A percentile compares a stretch with the other conserved stretches of the same genome.
phyloP scores from a whole-genome alignment of 1,284 basidiomycete species.

The Entoloma clypeatum region DNA sequence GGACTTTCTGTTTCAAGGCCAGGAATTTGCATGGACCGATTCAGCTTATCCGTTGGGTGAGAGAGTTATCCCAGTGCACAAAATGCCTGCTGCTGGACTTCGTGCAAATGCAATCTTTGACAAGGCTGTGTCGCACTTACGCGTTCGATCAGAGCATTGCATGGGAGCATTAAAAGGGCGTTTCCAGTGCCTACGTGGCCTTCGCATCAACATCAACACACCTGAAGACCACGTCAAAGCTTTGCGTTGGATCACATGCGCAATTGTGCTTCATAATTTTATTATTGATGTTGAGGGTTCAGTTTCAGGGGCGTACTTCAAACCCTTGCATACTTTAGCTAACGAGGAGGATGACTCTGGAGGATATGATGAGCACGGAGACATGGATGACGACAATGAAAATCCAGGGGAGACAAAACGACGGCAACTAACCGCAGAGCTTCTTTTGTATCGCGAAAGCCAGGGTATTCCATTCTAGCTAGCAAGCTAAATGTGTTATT shows the following conservation, averaged over 20 bases:
- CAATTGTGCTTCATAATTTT: conserved; percentile 35
- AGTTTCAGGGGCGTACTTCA: conserved; percentile 14
- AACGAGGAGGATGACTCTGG: conserved; percentile 16
- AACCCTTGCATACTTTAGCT: conserved; percentile 6
- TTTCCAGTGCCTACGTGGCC: conserved; percentile 31
- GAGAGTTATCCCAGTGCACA: neutral
- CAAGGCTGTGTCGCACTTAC: conserved; percentile 24
- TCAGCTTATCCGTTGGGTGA: neutral
- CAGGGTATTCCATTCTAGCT: conserved; percentile 3
- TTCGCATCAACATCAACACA: conserved; percentile 27
- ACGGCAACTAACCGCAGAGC: conserved; percentile 10
- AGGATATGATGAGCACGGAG: conserved; percentile 3
- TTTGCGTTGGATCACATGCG: conserved; percentile 30
- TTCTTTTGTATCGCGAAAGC: conserved; percentile 2
- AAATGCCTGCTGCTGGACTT: neutral
- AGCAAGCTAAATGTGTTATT: too few species aligned
- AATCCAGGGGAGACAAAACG: conserved; percentile 7
- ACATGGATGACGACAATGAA: conserved; percentile 8
- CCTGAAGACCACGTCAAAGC: conserved; percentile 27
- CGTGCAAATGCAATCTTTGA: conserved; percentile 30
- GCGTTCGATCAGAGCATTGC: conserved; percentile 33
- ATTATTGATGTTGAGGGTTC: conserved; percentile 32
- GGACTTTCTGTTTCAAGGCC: neutral
- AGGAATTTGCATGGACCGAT: neutral
- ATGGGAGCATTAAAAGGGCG: conserved; percentile 34